Percentiles rank a stretch among this genome's conserved stretches.
Conservation (phyloP, 2,329 filamentous ascomycete genomes). For the Xylaria sp. region DNA sequence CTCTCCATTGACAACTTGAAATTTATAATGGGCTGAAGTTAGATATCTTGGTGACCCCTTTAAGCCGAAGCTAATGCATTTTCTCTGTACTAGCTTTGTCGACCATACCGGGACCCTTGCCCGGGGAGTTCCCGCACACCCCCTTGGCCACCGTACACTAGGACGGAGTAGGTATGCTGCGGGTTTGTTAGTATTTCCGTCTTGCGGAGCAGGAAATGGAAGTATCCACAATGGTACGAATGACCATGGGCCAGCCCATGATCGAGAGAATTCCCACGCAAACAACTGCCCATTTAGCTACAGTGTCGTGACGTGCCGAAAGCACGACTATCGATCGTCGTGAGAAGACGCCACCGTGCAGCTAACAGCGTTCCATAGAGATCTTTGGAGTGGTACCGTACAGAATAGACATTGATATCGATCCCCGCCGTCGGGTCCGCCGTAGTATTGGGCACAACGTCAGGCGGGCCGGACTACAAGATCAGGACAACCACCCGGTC, state of each 20-base stretch:
- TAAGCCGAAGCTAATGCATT: neutral
- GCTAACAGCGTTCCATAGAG: constrained; percentile 2
- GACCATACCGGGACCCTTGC: constrained; percentile 4
- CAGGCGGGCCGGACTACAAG: constrained; percentile 20
- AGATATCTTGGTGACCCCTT: neutral
- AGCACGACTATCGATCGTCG: neutral
- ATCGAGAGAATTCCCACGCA: neutral
- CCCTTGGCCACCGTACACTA: neutral
- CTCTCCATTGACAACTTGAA: constrained; percentile 1
- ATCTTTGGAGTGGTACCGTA: neutral
- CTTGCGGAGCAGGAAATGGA: constrained; percentile 5
- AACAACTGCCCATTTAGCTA: neutral
- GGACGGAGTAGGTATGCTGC: neutral
- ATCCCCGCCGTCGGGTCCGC: constrained; percentile 16
- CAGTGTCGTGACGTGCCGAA: neutral
- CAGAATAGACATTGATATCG: neutral
- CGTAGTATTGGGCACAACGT: constrained; percentile 15
- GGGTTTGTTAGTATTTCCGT: constrained; percentile 5
- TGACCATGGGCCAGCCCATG: neutral
- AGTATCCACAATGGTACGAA: constrained; percentile 5
- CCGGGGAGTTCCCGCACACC: constrained; percentile 8
- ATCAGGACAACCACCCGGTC: constrained; percentile 13
- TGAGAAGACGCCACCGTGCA: neutral
- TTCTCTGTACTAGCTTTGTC: neutral
- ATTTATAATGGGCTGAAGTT: neutral